Percentiles rank a stretch among this genome's conserved stretches.
phyloP scores from a whole-genome alignment of 2,329 filamentous ascomycete genomes.

The Calonectria henricotiae region DNA sequence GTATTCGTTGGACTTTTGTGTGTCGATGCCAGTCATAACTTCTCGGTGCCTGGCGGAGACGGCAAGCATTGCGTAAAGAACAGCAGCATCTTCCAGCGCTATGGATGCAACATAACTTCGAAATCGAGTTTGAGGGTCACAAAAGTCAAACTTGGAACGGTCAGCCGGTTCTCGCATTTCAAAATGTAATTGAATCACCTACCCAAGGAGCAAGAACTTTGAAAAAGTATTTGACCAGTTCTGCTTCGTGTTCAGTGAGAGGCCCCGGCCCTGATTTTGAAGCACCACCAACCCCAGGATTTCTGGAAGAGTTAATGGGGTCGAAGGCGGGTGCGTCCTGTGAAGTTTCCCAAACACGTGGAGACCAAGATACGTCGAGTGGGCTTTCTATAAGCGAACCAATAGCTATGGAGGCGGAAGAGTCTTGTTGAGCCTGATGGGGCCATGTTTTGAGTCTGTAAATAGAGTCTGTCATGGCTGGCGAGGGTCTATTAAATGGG shows the following conservation, averaged over 20 bases:
- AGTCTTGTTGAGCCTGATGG: background rate
- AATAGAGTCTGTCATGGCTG: background rate
- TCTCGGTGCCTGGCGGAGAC: slow-evolving; percentile 8
- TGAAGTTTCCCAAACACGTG: background rate
- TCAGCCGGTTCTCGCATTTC: background rate
- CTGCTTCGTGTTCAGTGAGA: slow-evolving; percentile 5
- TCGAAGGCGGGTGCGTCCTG: background rate
- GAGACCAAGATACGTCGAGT: background rate
- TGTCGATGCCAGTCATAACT: background rate
- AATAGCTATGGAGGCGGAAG: background rate
- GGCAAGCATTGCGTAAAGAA: slow-evolving; percentile 3
- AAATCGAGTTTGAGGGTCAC: slow-evolving; percentile 5
- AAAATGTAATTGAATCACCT: background rate
- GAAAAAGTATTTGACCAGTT: slow-evolving; percentile 6
- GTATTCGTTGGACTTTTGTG: slow-evolving; percentile 4
- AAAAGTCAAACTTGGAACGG: background rate
- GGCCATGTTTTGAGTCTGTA: background rate
- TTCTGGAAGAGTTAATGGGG: background rate
- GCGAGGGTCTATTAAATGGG: background rate
- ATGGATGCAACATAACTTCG: background rate
- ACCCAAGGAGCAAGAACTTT: slow-evolving; percentile 4
- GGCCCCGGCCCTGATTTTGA: background rate
- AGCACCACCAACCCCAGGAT: too few species aligned
- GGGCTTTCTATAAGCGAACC: background rate
- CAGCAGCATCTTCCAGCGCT: background rate